Evolutionary conservation across 78 protist genomes (phyloP).

Genomic region (Planoprotostelium fungivorum): DNA sequence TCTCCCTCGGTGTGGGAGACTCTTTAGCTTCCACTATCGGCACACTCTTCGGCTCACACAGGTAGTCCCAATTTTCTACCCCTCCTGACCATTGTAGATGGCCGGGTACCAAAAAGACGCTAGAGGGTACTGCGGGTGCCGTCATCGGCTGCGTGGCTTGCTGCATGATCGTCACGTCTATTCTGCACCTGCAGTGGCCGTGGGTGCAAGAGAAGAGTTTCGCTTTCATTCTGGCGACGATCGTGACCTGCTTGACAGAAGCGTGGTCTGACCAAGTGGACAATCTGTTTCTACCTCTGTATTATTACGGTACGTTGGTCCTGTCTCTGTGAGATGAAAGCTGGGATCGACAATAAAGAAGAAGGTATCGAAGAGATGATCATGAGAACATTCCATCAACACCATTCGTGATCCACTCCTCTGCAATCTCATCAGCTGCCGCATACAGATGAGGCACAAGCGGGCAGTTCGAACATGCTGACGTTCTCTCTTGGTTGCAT

Average conservation of each 20-base stretch:
- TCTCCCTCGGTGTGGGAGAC: slow-evolving; percentile 53
- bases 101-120: neutral
- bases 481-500: no score
- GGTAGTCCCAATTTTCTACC: neutral
- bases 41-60: slow-evolving; percentile 20
- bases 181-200: neutral
- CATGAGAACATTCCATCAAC: no score
- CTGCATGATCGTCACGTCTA: neutral
- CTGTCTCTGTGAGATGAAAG: neutral
- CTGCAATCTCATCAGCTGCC: no score
- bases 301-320: neutral
- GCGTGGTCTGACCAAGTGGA: neutral
- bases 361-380: no score
- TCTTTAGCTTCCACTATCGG: slow-evolving; percentile 68
- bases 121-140: neutral
- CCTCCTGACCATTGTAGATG: neutral
- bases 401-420: no score
- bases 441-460: no score
- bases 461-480: no score
- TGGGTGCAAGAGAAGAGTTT: neutral
- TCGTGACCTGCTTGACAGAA: neutral
- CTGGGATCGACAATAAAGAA: no score
- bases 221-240: neutral
- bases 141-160: neutral
- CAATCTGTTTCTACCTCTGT: neutral